Percentiles rank a stretch among this genome's conserved stretches.
Conservation (phyloP, 2,329 filamentous ascomycete species). For the Colletotrichum sp. region DNA sequence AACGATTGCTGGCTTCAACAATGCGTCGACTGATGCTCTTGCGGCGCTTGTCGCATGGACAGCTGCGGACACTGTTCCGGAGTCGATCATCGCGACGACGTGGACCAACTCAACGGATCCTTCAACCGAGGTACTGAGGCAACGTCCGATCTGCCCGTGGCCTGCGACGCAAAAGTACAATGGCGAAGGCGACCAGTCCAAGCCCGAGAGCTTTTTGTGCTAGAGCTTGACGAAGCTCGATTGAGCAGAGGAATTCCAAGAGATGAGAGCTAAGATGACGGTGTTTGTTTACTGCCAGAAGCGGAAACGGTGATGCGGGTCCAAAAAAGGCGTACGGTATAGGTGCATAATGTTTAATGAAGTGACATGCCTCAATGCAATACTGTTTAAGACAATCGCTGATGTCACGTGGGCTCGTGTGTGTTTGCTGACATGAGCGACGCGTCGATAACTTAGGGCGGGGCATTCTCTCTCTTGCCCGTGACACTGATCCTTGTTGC, state of each 20-base stretch:
- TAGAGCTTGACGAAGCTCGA: neutral
- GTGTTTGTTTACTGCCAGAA: neutral
- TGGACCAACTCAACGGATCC: conserved; percentile 30
- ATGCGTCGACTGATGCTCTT: conserved; percentile 40
- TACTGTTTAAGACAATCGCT: neutral
- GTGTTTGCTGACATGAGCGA: neutral
- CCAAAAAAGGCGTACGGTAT: neutral
- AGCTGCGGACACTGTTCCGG: conserved; percentile 34
- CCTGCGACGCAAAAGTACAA: conserved; percentile 22
- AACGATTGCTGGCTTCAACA: conserved; percentile 37
- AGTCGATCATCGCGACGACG: conserved; percentile 38
- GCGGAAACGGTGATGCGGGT: neutral
- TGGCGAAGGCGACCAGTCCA: neutral
- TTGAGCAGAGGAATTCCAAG: neutral
- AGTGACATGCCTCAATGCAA: neutral
- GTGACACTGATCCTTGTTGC: neutral
- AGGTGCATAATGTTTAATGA: conserved; percentile 6
- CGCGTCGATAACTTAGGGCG: neutral
- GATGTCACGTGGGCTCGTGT: neutral
- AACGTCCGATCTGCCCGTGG: conserved; percentile 50
- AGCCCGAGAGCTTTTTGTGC: neutral
- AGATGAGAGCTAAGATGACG: neutral
- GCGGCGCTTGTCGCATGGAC: conserved; percentile 43
- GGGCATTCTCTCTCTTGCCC: neutral
- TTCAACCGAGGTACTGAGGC: conserved; percentile 42